Base-by-base conservation (phyloP, 768 basidiomycete species). In the Rhodosporidiobolus odoratus region DNA sequence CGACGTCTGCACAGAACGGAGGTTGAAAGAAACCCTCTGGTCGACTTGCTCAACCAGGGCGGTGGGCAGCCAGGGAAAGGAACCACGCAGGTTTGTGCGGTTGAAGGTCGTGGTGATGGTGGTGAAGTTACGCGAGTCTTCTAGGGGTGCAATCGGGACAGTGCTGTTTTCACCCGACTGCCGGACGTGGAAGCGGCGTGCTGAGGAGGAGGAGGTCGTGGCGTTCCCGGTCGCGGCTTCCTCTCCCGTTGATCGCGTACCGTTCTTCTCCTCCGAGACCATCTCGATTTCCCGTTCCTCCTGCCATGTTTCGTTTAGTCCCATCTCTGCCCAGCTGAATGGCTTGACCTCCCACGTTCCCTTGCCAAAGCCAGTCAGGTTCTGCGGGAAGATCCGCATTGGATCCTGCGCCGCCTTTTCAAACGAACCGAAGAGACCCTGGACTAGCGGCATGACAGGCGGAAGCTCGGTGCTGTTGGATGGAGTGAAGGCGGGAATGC, bases 341-440 rank as follows among this genome's bases (percentile, higher is more conserved):
- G 23, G 13, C 6, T 23, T 35, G 0, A 15, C 30, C 4, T 45
- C 13, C 72, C 72, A 73, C 17, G 15, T 25, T 8, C 72, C 72
- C 35, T 69, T 65, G 21, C 60, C 58, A 62, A 69, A 69, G 1
- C 72, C 72, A 1, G 72, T 73, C 27, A 73, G 58, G 52, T 73
- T 73, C 52, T 69, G 67, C 30, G 60, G 53, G 37, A 58, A 73
- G 13, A 69, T 37, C 25, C 27, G 37, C 23, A 12, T 27, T 1
- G 19, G 1, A 17, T 17, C 19, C 38, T 17, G n/a, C 38, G n/a
- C 13, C n/a, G 7, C 50, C 43, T 12, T 25, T 37, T 6, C 25
- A 5, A n/a, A 12, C 32, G 48, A 34, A 48, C 25, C 37, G 48
- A 66, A 37, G 25, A 62, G 53, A 27, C 21, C 4, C 25, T 35